phyloP scores from a whole-genome alignment of 1,284 basidiomycete genomes.

The Filobasidium uniguttulatum region DNA sequence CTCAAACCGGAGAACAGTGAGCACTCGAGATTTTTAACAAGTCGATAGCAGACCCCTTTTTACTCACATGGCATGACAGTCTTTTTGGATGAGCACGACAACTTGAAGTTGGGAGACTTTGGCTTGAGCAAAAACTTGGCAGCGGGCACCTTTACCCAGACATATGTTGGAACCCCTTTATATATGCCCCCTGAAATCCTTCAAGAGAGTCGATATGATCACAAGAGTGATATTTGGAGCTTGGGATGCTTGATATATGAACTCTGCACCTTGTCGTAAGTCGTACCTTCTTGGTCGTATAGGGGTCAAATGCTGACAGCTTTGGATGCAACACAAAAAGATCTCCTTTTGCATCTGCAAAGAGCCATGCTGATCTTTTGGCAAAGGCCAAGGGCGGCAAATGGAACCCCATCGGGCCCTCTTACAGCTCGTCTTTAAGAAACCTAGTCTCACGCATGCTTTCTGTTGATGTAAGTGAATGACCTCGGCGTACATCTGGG shows the following conservation, averaged over 20 bases:
- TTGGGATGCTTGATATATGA: constrained; percentile 92
- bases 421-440: constrained; percentile 26
- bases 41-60: background rate
- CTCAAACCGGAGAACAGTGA: constrained; percentile 91
- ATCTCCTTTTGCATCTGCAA: constrained; percentile 33
- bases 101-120: constrained; percentile 79
- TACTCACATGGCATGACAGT: constrained; percentile 40
- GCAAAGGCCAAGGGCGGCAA: constrained; percentile 31
- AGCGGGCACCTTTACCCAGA: constrained; percentile 76
- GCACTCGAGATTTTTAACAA: constrained; percentile 20
- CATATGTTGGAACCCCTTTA: constrained; percentile 94
- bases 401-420: constrained; percentile 27
- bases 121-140: constrained; percentile 83
- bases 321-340: constrained; percentile 14
- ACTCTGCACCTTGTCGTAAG: constrained; percentile 68
- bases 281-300: constrained; percentile 4
- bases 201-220: constrained; percentile 90
- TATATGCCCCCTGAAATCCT: constrained; percentile 98
- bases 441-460: constrained; percentile 32
- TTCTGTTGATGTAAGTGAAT: constrained; percentile 29
- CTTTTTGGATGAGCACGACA: constrained; percentile 58
- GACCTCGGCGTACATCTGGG: too few species aligned
- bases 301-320: background rate
- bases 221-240: constrained; percentile 96
- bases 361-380: constrained; percentile 34